Base-by-base conservation (phyloP, 805 yeast genomes). In the Monosporozyma unispora region DNA sequence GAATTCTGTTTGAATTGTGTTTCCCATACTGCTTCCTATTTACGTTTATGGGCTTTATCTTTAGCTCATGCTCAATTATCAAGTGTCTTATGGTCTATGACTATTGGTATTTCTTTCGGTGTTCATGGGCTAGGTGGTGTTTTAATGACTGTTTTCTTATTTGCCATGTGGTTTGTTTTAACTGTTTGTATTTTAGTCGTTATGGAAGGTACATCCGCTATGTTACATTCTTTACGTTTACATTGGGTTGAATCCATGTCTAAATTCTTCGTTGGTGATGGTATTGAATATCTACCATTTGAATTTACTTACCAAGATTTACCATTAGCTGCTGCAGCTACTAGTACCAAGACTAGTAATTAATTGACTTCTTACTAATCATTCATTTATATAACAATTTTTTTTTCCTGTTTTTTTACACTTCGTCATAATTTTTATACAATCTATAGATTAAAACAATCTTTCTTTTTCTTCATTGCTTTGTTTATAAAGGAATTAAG, bases 191-290 rank as follows among this genome's bases (percentile, higher is more conserved):
- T 84, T 40, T 70, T 84, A 61, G 89, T 84, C 45, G 71, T 81
- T 45, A 84, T 84, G 90, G 90, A 84, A 68, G 90, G 90, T 50
- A 84, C 89, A 0, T 81, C 87, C n/a, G 89, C 89, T 19, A 84
- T 84, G 90, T 71, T 84, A 59, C 90, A 84, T 63, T 78, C 86
- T 14, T 73, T 84, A 59, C 77, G 90, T 69, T 71, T 84, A 57
- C 90, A 84, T 61, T 84, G 90, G 90, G 89, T 84, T 48, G 90
- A 84, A 61, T 79, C 87, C 35, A 84, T 84, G 90, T 80, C 87
- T 43, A 84, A 84, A 64, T 83, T 80, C 62, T 84, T 84, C 55
- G 83, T 80, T 60, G 90, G 90, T 61, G 88, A 83, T 60, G 90
- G 90, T 54, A 69, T 75, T 45, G 76, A 80, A 9, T 84, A 81